A percentile compares a stretch with the other conserved stretches of the same genome.
These are phyloP conservation scores for Abrus pulchellus DNA, from an alignment of 306 rosid genomes.

Conservation along the genomic window DNA sequence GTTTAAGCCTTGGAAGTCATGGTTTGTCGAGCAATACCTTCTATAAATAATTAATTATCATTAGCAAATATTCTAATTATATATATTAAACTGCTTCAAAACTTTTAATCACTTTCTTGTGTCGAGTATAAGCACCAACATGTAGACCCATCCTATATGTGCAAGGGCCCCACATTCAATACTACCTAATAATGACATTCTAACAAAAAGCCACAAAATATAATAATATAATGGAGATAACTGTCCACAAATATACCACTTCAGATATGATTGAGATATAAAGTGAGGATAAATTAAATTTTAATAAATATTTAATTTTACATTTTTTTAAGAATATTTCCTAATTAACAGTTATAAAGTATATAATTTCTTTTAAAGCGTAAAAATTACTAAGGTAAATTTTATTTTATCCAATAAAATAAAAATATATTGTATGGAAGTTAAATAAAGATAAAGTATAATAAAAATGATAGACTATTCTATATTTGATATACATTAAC, in stretches of 20 bases:
- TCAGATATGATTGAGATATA: neutral
- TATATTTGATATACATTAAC: too few relatives aligned
- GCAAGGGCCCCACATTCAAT: conserved; percentile 56
- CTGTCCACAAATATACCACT: neutral
- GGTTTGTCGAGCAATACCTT: conserved; percentile 69
- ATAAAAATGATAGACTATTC: too few relatives aligned
- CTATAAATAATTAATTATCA: conserved; percentile 40
- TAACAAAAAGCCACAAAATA: conserved; percentile 44
- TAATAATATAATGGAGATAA: neutral
- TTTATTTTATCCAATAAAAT: too few relatives aligned
- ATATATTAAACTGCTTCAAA: conserved; percentile 20
- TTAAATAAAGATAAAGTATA: too few relatives aligned
- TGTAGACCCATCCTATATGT: conserved; percentile 67
- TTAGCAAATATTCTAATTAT: conserved; percentile 46
- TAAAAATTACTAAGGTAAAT: too few relatives aligned
- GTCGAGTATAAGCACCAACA: conserved; percentile 69
- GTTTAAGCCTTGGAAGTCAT: conserved; percentile 58
- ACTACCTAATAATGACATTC: conserved; percentile 65
- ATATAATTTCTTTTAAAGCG: too few relatives aligned
- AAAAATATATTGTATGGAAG: too few relatives aligned
- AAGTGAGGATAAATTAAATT: neutral
- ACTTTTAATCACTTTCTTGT: conserved; percentile 53
- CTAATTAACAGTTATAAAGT: too few relatives aligned
- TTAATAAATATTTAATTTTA: neutral
- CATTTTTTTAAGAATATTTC: too few relatives aligned